Base-by-base conservation (phyloP, 768 basidiomycete species). In the Podaxis sp. region DNA sequence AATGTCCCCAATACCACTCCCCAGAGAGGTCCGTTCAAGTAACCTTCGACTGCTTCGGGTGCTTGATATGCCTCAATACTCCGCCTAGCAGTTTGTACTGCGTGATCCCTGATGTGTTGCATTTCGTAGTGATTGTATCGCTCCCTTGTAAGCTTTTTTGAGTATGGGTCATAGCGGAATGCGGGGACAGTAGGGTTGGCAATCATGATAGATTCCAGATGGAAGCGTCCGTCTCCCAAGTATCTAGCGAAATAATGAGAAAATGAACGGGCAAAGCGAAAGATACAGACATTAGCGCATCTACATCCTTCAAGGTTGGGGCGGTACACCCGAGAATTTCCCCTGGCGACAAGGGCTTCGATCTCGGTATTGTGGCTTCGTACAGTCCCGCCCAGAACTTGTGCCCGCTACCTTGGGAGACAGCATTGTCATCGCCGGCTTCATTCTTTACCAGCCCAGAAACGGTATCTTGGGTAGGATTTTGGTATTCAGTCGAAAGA, bases 191-290 rank as follows among this genome's bases (percentile, higher is more conserved):
- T 75, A 0, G 97, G 97, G 73, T 99, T 99, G n/a, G 95, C 94
- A 63, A 99, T 97, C 97, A 99, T 99, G 72, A 98, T 95, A 13
- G 94, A 92, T 75, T 99, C 97, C 17, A 98, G 83, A 72, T 98
- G 97, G 79, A 99, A 99, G 9, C 97, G 90, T 22, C 97, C 77
- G 78, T 47, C 5, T 79, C 87, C 0, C 27, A 99, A 85, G 73
- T 98, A 99, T 68, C 95, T 97, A 40, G 63, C 47, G 65, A 46
- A 43, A 64, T 54, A 61, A 64, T 47, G 43, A 49, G 24, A 27
- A 27, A 52, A 19, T 37, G 27, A 57, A 22, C 36, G 13, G 56
- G 13, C 29, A 63, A 62, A 37, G n/a, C n/a, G 43, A 56, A 53
- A 54, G 40, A 50, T 38, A 76, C 88, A 57, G 76, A 96, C 94